phyloP scores from a whole-genome alignment of 2,329 filamentous ascomycete species.

The Cercospora zeina region DNA sequence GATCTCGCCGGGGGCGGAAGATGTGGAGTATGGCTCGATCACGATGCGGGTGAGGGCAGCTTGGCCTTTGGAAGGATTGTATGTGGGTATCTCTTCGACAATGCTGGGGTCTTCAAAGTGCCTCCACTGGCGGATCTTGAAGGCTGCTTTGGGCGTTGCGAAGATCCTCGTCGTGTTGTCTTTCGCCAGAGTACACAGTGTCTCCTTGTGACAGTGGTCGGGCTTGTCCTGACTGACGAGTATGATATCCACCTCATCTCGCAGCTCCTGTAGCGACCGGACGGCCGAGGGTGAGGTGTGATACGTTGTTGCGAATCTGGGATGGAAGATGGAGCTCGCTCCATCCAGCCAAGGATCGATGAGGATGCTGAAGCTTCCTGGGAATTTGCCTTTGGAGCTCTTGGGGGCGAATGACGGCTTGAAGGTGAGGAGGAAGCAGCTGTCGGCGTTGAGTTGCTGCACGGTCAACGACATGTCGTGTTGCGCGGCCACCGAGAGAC shows the following conservation, averaged over 20 bases:
- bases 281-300: constrained; percentile 60
- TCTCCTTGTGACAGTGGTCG: constrained; percentile 70
- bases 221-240: constrained; percentile 63
- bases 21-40: constrained; percentile 55
- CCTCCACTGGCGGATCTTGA: constrained; percentile 66
- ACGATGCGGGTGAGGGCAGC: constrained; percentile 51
- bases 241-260: constrained; percentile 56
- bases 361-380: constrained; percentile 64
- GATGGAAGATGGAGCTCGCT: constrained; percentile 60
- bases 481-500: background rate
- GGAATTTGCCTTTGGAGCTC: constrained; percentile 43
- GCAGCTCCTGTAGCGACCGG: constrained; percentile 56
- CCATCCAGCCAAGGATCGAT: constrained; percentile 71
- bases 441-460: constrained; percentile 64
- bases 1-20: constrained; percentile 64
- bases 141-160: constrained; percentile 65
- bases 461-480: constrained; percentile 62
- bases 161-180: constrained; percentile 62
- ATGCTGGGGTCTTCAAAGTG: constrained; percentile 60
- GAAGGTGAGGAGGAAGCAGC: constrained; percentile 66
- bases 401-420: constrained; percentile 53
- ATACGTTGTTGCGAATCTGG: constrained; percentile 61
- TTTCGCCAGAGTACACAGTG: constrained; percentile 63
- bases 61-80: constrained; percentile 42
- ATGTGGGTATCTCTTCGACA: constrained; percentile 46